Conservation (phyloP, 441 rosid genomes). For the Gossypium schwendimanii region DNA sequence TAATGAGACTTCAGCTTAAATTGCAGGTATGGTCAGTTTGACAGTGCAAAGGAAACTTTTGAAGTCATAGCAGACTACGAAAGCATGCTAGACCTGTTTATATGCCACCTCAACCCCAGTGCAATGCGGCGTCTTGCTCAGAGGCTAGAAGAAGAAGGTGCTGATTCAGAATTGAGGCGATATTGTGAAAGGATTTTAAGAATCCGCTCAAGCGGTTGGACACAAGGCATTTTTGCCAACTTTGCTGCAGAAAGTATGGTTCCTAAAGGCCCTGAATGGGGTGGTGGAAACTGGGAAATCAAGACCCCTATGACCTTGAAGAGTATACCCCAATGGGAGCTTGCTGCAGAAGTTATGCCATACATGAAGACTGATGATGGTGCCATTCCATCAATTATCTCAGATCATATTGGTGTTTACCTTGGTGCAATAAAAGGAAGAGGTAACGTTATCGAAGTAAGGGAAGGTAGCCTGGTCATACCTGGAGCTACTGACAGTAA, state of each 20-base stretch:
- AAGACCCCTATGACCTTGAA: constrained; percentile 78
- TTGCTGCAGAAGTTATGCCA: constrained; percentile 96
- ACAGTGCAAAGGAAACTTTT: constrained; percentile 92
- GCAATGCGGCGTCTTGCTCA: constrained; percentile 98
- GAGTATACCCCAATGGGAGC: constrained; percentile 84
- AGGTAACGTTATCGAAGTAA: constrained; percentile 83
- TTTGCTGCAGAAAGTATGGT: constrained; percentile 99
- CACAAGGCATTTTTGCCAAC: constrained; percentile 95
- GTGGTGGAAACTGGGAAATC: constrained; percentile 99
- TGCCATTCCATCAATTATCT: constrained; percentile 73
- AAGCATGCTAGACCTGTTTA: constrained; percentile 89
- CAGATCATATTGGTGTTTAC: constrained; percentile 91
- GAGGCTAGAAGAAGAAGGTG: constrained; percentile 87
- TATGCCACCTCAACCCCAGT: constrained; percentile 98
- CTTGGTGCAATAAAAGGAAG: constrained; percentile 89
- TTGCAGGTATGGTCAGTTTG: constrained; percentile 93
- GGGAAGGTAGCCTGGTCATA: constrained; percentile 73
- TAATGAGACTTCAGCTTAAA: constrained; percentile 18
- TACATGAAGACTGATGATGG: constrained; percentile 97
- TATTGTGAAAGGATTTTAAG: constrained; percentile 90
- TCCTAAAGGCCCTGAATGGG: constrained; percentile 98
- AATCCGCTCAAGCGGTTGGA: constrained; percentile 91
- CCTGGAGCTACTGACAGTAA: constrained; percentile 41
- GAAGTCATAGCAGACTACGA: constrained; percentile 94
- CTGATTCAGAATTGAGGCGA: constrained; percentile 82